phyloP scores from a whole-genome alignment of 2,329 filamentous ascomycete genomes.

The Pseudogymnoascus sp. region DNA sequence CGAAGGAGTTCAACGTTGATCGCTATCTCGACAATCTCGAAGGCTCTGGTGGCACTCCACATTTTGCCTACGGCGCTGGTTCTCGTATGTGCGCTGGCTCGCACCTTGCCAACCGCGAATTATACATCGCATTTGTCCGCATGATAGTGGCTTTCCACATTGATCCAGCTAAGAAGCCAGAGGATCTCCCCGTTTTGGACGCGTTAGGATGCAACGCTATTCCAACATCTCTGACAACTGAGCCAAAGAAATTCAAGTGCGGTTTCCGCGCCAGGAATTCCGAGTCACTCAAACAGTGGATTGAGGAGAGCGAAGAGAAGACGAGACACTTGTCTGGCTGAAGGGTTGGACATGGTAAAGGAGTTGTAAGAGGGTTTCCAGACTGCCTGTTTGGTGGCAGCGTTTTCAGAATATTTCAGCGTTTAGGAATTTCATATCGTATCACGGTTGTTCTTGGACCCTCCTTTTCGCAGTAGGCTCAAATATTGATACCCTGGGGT shows the following conservation, averaged over 20 bases:
- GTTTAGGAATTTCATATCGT: neutral
- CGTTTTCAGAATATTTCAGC: neutral
- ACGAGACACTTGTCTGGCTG: conserved; percentile 12
- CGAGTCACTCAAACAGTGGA: conserved; percentile 42
- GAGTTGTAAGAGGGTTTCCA: neutral
- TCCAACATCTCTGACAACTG: conserved; percentile 51
- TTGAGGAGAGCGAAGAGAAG: conserved; percentile 34
- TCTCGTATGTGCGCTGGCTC: conserved; percentile 57
- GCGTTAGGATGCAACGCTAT: conserved; percentile 49
- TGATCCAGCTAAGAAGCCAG: conserved; percentile 36
- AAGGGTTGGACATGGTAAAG: neutral
- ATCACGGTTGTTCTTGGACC: neutral
- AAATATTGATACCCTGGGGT: conserved; percentile 3
- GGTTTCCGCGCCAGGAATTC: conserved; percentile 44
- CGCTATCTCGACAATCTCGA: conserved; percentile 51
- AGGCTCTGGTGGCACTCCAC: conserved; percentile 46
- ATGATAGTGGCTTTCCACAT: conserved; percentile 53
- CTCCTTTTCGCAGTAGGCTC: neutral
- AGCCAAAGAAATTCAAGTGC: conserved; percentile 57
- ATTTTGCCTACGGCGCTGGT: conserved; percentile 56
- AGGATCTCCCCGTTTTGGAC: conserved; percentile 47
- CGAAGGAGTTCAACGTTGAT: conserved; percentile 59
- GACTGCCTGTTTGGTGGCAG: neutral
- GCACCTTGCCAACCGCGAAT: conserved; percentile 55
- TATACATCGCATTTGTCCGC: conserved; percentile 53